Percentiles rank a stretch among this genome's conserved stretches.
Conservation (phyloP, 2,329 filamentous ascomycete species). For the Arthroderma uncinatum region DNA sequence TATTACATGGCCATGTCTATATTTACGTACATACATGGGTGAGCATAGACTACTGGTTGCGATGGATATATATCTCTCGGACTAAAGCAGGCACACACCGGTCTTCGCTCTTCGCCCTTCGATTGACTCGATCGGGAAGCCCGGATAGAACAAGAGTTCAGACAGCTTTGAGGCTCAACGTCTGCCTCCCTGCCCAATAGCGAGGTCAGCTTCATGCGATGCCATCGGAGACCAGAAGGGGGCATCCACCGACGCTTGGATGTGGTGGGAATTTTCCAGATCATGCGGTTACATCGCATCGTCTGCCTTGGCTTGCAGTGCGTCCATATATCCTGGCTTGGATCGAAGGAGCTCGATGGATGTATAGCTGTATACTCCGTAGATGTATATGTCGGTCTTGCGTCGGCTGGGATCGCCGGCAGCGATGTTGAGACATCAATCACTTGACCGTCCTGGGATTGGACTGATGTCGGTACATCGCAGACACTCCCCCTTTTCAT, state of each 20-base stretch:
- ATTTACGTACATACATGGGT: too few relatives aligned
- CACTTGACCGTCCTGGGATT: too few relatives aligned
- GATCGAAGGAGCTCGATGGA: neutral
- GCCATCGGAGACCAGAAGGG: neutral
- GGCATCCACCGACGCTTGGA: neutral
- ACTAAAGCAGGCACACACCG: neutral
- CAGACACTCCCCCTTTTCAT: too few relatives aligned
- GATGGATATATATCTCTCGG: neutral
- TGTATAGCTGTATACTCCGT: too few relatives aligned
- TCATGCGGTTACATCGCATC: neutral
- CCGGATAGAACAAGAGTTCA: neutral
- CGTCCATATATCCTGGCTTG: neutral
- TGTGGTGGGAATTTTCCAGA: neutral
- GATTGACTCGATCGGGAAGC: neutral
- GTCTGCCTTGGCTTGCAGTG: neutral
- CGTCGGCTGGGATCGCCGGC: too few relatives aligned
- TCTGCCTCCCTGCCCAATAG: neutral
- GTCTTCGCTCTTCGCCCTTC: too few relatives aligned
- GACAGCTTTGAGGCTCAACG: neutral
- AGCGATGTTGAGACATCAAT: too few relatives aligned
- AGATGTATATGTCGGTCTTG: too few relatives aligned
- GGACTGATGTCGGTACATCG: too few relatives aligned
- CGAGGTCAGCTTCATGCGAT: neutral
- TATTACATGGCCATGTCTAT: too few relatives aligned
- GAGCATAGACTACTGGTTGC: neutral